These are phyloP conservation scores for Endotrypanum monterogeii DNA, from an alignment of 208 protist genomes.

Conservation along the genomic window DNA sequence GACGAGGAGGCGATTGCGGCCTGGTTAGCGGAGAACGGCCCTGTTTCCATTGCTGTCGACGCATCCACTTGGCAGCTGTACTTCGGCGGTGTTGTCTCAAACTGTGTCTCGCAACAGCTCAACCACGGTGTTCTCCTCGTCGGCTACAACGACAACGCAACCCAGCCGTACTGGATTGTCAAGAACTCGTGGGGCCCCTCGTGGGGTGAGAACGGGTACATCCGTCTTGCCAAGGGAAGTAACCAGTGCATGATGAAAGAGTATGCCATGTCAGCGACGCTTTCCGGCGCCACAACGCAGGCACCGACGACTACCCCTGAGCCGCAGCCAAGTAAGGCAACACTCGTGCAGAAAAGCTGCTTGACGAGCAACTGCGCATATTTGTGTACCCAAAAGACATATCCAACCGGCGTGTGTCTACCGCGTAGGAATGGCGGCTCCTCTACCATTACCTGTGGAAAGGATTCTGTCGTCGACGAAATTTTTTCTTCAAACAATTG, in stretches of 20 bases:
- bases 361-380: slow-evolving; percentile 38
- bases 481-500: slow-evolving; percentile 40
- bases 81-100: slow-evolving; percentile 75
- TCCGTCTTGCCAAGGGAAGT: slow-evolving; percentile 80
- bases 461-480: slow-evolving; percentile 27
- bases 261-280: slow-evolving; percentile 51
- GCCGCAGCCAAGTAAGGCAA: slow-evolving; percentile 11
- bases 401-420: slow-evolving; percentile 45
- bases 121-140: slow-evolving; percentile 93
- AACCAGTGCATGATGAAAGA: slow-evolving; percentile 85
- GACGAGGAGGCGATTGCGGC: slow-evolving; percentile 80
- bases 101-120: slow-evolving; percentile 62
- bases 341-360: slow-evolving; percentile 47
- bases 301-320: slow-evolving; percentile 13
- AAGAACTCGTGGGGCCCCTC: slow-evolving; percentile 90
- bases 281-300: slow-evolving; percentile 29
- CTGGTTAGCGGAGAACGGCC: slow-evolving; percentile 75
- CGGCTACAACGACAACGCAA: slow-evolving; percentile 68
- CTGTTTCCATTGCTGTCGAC: slow-evolving; percentile 93
- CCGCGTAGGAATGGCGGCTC: slow-evolving; percentile 34
- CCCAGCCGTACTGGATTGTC: slow-evolving; percentile 86
- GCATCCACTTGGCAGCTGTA: slow-evolving; percentile 82
- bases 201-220: slow-evolving; percentile 93
- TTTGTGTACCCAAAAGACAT: slow-evolving; percentile 39
- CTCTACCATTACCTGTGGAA: slow-evolving; percentile 44